Base-by-base conservation (phyloP, 495 filamentous ascomycete genomes). In the Niebla homalea region DNA sequence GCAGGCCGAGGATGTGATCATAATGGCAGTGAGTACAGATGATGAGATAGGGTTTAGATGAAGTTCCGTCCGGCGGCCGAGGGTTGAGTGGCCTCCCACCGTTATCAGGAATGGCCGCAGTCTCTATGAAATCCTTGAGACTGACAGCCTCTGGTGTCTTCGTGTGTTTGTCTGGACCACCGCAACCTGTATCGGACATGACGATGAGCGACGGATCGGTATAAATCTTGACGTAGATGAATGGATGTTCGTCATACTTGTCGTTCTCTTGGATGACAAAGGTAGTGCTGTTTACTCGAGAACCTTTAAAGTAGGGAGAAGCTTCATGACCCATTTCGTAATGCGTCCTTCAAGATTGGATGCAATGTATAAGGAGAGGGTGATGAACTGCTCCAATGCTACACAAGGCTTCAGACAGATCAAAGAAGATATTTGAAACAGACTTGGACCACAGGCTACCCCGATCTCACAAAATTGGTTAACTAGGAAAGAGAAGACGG, bases 11-110 rank as follows among this genome's bases (percentile, higher is more conserved):
- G 19, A 65, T 67, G 42, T 69, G 66, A 45, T 70, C 67, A 52
- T 65, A 67, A 42, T 70, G 67, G 51, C 67, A 70, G 51, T 70
- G 67, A 7, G 62, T 62, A 46, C 63, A 65, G 41, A 69, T 61
- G 39, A 70, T 60, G 15, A 63, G 26, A 50, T 70, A 70, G 22
- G 47, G 36, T 20, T 60, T 64, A 26, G 45, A 53, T 11, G 49
- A 23, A 5, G n/a, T 19, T 23, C 22, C 44, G 12, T 38, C 16
- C 16, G 46, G 19, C 11, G 50, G 46, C 15, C 32, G 12, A 16
- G 63, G 59, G 48, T 69, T 70, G 7, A 70, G 48, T 11, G 55
- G 51, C 48, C 48, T 49, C 32, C 58, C 43, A 29, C 57, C 41
- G 48, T 69, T 67, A n/a, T 19, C 48, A 11, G 54, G 21, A n/a